Percentiles rank a stretch among this genome's conserved stretches.
Evolutionary conservation across 805 yeast species (phyloP).

Genomic region (Schwanniomyces polymorphus): DNA sequence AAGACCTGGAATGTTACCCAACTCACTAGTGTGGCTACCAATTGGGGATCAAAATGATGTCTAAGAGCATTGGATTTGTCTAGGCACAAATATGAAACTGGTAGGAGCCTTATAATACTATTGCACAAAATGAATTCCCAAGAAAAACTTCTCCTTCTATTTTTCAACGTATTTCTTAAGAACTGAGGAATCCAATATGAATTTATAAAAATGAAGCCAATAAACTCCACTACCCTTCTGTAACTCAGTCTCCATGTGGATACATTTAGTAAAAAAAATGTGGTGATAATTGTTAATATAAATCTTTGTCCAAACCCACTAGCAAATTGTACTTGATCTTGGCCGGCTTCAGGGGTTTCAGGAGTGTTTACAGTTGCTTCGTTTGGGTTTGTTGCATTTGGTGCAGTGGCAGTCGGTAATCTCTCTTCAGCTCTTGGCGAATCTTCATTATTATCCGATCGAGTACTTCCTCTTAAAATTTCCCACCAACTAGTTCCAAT

Average conservation of each 20-base stretch:
- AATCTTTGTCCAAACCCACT: constrained; percentile 28
- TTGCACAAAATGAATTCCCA: constrained; percentile 80
- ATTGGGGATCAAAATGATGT: constrained; percentile 60
- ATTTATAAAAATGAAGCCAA: constrained; percentile 50
- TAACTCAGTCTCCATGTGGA: constrained; percentile 61
- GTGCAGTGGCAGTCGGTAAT: not conserved
- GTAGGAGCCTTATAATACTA: constrained; percentile 59
- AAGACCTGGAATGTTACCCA: constrained; percentile 67
- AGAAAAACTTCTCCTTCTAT: constrained; percentile 59
- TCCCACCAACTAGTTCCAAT: constrained; percentile 65
- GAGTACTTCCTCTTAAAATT: constrained; percentile 58
- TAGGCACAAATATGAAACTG: constrained; percentile 62
- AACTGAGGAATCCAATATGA: constrained; percentile 91
- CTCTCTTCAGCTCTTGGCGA: not conserved
- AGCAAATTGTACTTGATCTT: constrained; percentile 21
- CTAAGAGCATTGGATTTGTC: constrained; percentile 59
- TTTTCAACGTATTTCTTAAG: constrained; percentile 70
- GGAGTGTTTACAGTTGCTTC: not conserved
- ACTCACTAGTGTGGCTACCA: constrained; percentile 43
- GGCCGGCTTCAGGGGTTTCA: constrained; percentile 4
- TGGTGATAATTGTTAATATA: constrained; percentile 25
- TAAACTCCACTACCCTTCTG: constrained; percentile 58
- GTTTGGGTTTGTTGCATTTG: constrained; percentile 3
- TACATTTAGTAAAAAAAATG: constrained; percentile 58
- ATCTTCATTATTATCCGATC: constrained; percentile 25